Conservation (phyloP, 176 grass and related monocot genomes). For the Cocos nucifera region DNA sequence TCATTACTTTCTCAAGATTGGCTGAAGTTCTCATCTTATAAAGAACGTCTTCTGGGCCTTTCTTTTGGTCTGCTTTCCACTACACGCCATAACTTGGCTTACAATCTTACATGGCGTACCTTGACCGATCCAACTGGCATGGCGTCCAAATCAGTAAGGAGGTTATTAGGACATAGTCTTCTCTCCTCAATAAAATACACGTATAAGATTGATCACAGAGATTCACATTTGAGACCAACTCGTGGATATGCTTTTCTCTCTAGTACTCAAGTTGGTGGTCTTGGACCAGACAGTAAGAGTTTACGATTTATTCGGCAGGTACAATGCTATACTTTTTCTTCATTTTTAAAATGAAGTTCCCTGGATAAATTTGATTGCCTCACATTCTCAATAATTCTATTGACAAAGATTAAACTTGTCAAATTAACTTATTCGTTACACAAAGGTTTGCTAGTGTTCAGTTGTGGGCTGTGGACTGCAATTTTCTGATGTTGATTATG, state of each 20-base stretch:
- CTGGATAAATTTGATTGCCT: no score
- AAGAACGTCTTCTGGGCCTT: conserved; percentile 43
- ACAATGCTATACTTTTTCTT: no score
- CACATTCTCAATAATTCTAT: no score
- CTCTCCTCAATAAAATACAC: conserved; percentile 64
- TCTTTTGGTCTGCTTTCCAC: conserved; percentile 62
- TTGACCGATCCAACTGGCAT: conserved; percentile 47
- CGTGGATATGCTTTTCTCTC: conserved; percentile 67
- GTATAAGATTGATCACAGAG: conserved; percentile 62
- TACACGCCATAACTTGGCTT: conserved; percentile 46
- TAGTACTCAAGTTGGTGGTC: conserved; percentile 56
- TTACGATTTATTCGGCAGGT: conserved; percentile 69
- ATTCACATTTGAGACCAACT: conserved; percentile 61
- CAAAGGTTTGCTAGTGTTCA: no score
- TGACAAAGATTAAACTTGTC: no score
- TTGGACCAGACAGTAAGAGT: conserved; percentile 47
- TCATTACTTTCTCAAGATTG: conserved; percentile 51
- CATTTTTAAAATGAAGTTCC: no score
- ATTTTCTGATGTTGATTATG: no score
- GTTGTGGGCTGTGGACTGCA: no score
- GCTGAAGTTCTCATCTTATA: conserved; percentile 65
- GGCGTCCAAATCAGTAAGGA: conserved; percentile 52
- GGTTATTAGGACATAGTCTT: conserved; percentile 59
- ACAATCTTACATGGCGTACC: conserved; percentile 54
- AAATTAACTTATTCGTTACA: no score